Evolutionary conservation across 495 filamentous ascomycete genomes (phyloP), one percentile per base, ranked within the genome.

Genomic region (Penicillium alfredii): DNA sequence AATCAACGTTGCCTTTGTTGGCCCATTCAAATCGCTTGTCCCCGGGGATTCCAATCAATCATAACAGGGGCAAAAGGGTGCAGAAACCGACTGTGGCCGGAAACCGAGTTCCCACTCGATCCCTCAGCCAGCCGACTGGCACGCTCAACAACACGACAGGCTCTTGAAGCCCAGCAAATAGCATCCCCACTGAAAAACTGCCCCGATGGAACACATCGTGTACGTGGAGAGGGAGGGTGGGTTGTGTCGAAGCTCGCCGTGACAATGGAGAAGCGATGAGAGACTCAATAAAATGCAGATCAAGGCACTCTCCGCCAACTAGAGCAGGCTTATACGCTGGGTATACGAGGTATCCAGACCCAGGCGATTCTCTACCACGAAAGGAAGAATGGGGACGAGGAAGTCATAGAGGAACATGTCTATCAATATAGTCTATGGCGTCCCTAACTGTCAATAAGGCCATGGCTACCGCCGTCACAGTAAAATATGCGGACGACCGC

Each of bases 351-450:
- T 32, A 26, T 50, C 46, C 2, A 56, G 23, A 3, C 42, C 34
- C 6, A 61, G 30, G 13, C 57, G 57, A n/a, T 35, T 35, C 23
- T 61, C 57, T 2, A 58, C 30, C 8, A 61, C 35, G 16, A 47
- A 53, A 3, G 45, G 48, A 7, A 61, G 35, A 18, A 61, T 56
- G 1, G 57, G 55, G 6, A 58, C 49, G 18, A 58, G 25, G 18
- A 58, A 61, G 6, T 46, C 39, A 25, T 53, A 61, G 1, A 61
- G 49, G 16, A 56, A 58, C 10, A 41, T 45, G 15, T 60, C 53
- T 57, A 30, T 27, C 3, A 11, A 18, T 11, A 53, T 87, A 35
- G 83, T 86, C 59, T 68, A 86, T 32, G 74, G 73, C 44, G 82
- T 18, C 1, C 22, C 14, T 42, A 53, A 49, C 49, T 6, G 42